These are phyloP conservation scores for Daedaleopsis sinensis DNA, from an alignment of 768 basidiomycete genomes.

Conservation along the genomic window DNA sequence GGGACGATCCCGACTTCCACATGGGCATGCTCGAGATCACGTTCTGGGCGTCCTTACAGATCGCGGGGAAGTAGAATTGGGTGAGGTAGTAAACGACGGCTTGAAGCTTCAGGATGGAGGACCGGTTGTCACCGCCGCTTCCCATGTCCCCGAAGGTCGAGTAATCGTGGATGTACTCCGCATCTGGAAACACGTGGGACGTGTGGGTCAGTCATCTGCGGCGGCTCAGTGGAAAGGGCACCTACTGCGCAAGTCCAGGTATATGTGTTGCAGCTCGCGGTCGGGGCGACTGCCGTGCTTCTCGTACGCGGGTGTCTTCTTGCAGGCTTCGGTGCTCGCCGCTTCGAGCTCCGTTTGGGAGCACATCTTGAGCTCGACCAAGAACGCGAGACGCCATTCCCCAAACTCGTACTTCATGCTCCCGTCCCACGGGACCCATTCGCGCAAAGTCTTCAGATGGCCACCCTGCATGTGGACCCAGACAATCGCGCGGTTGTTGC, in stretches of 20 bases:
- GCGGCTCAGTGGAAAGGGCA: not conserved
- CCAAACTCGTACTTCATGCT: conserved; percentile 21
- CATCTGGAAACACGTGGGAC: conserved; percentile 18
- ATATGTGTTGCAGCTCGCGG: conserved; percentile 24
- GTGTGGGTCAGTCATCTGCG: not conserved
- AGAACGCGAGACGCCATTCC: conserved; percentile 33
- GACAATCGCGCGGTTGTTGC: conserved; percentile 27
- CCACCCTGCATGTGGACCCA: conserved; percentile 28
- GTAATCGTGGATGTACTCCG: conserved; percentile 30
- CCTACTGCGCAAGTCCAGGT: conserved; percentile 29
- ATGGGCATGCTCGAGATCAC: conserved; percentile 31
- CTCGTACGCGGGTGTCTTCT: conserved; percentile 19
- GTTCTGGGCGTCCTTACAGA: conserved; percentile 25
- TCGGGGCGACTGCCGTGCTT: conserved; percentile 13
- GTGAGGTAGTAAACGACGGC: conserved; percentile 29
- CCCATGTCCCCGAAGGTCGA: conserved; percentile 27
- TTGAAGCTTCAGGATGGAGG: conserved; percentile 23
- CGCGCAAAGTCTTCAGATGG: conserved; percentile 23
- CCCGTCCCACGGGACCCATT: conserved; percentile 20
- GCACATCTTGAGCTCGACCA: conserved; percentile 30
- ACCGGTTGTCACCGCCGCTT: conserved; percentile 14
- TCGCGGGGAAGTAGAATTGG: conserved; percentile 28
- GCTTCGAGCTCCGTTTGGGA: conserved; percentile 20
- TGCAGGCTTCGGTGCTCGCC: conserved; percentile 14
- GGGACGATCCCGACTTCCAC: conserved; percentile 11